Conservation (phyloP, 2,329 filamentous ascomycete genomes). For the Botryotinia narcissicola region DNA sequence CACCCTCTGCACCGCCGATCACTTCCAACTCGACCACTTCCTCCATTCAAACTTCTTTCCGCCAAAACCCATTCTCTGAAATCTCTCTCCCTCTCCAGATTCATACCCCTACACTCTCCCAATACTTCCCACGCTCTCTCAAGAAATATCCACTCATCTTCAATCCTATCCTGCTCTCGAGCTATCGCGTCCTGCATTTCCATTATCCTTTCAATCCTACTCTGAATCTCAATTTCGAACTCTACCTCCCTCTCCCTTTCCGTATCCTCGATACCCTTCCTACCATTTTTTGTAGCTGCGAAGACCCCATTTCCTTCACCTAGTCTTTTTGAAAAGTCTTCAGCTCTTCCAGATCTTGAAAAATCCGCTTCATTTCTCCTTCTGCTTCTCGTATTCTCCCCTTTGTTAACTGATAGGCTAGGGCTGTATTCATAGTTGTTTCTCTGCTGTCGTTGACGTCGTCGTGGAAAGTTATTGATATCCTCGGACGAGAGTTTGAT, state of each 20-base stretch:
- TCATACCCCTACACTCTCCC: neutral
- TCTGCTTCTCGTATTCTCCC: neutral
- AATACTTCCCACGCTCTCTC: neutral
- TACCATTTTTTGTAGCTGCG: neutral
- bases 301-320: neutral
- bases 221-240: neutral
- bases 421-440: neutral
- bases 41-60: neutral
- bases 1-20: neutral
- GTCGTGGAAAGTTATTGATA: neutral
- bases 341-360: neutral
- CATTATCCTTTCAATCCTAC: neutral
- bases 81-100: neutral
- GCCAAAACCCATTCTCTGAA: neutral
- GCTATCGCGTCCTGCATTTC: neutral
- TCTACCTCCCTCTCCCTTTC: neutral
- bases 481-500: neutral
- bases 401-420: neutral
- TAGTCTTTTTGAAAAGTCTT: neutral
- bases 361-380: neutral
- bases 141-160: neutral
- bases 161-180: neutral
- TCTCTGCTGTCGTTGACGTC: neutral
- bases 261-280: neutral
- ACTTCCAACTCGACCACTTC: neutral